Conservation (phyloP, 1,139 yeast species). For the Sugiyamaella novakii region DNA sequence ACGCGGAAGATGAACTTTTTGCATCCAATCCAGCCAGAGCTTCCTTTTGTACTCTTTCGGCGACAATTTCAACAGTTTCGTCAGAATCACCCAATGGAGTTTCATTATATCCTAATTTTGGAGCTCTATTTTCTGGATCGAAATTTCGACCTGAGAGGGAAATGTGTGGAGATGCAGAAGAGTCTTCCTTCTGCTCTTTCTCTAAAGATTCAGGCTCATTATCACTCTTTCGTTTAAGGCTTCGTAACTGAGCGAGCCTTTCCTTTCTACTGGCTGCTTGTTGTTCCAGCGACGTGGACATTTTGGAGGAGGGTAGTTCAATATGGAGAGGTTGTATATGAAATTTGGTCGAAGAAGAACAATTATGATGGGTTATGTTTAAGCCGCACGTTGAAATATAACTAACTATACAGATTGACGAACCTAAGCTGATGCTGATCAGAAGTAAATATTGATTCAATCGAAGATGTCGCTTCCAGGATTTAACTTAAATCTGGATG, state of each 20-base stretch:
- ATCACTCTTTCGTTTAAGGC: conserved; percentile 37
- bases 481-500: conserved; percentile 22
- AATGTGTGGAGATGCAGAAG: neutral
- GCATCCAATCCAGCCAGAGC: conserved; percentile 35
- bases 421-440: too few species aligned
- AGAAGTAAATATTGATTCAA: neutral
- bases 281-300: conserved; percentile 41
- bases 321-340: too few species aligned
- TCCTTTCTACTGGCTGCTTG: conserved; percentile 46
- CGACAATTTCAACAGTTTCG: conserved; percentile 44
- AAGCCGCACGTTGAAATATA: conserved; percentile 9
- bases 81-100: conserved; percentile 39
- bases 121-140: conserved; percentile 40
- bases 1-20: conserved; percentile 24
- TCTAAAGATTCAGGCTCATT: conserved; percentile 19
- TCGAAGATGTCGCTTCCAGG: conserved; percentile 26
- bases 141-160: conserved; percentile 39
- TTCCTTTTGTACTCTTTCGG: conserved; percentile 40
- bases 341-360: too few species aligned
- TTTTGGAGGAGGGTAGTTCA: neutral
- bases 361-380: too few species aligned
- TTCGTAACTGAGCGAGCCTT: conserved; percentile 44
- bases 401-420: too few species aligned
- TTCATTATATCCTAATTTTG: conserved; percentile 42
- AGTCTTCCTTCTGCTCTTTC: conserved; percentile 5